Conservation (phyloP, 164 flowering plant genomes). For the Cinnamomum chago region DNA sequence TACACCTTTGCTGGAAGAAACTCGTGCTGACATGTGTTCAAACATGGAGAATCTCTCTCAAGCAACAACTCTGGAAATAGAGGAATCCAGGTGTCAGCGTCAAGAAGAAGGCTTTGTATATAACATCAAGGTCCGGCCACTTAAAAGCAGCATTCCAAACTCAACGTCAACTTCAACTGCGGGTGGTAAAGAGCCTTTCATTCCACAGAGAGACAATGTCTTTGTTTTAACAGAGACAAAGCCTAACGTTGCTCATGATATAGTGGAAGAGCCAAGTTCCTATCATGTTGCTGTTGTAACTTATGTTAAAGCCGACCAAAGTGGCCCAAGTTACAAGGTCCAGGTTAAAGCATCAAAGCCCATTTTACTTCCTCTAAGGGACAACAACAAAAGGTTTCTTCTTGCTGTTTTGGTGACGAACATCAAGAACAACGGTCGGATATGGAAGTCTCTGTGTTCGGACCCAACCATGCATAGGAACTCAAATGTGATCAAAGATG, state of each 20-base stretch:
- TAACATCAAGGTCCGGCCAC: neutral
- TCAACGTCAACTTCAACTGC: neutral
- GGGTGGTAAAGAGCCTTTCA: slow-evolving; percentile 34
- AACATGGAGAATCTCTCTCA: slow-evolving; percentile 36
- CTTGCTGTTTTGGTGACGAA: slow-evolving; percentile 47
- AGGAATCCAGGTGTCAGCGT: slow-evolving; percentile 12
- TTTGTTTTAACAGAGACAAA: slow-evolving; percentile 37
- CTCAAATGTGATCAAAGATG: slow-evolving; percentile 10
- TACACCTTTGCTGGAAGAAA: slow-evolving; percentile 54
- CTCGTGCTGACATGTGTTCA: slow-evolving; percentile 44
- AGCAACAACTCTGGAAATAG: slow-evolving; percentile 50
- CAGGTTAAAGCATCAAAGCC: slow-evolving; percentile 28
- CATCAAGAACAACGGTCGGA: slow-evolving; percentile 41
- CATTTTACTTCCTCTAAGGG: slow-evolving; percentile 11
- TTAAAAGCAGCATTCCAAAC: neutral
- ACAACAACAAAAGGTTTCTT: slow-evolving; percentile 21
- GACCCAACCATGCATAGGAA: slow-evolving; percentile 5
- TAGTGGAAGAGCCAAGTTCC: slow-evolving; percentile 5
- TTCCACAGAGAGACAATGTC: slow-evolving; percentile 55
- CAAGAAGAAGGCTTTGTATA: too few relatives aligned
- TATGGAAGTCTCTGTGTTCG: slow-evolving; percentile 45
- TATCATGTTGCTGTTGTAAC: neutral
- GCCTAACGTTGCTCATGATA: slow-evolving; percentile 42
- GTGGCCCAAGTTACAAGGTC: neutral
- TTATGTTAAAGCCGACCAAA: slow-evolving; percentile 7